Percentiles rank a stretch among this genome's conserved stretches.
These are phyloP conservation scores for Phialophora expanda DNA, from an alignment of 2,329 filamentous ascomycete genomes.

Conservation along the genomic window DNA sequence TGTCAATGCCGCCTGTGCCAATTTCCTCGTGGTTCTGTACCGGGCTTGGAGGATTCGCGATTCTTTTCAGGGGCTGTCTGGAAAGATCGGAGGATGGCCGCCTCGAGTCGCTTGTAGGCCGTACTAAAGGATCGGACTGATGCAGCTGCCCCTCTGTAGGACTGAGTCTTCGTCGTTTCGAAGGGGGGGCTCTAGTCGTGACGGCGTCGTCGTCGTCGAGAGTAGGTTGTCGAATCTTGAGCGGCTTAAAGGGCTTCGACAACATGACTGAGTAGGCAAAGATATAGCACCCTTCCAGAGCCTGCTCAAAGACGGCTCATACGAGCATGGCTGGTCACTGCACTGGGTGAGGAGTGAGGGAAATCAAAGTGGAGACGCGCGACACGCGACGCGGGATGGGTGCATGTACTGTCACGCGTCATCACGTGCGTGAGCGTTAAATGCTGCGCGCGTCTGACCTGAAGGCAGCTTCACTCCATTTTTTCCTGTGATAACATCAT, in stretches of 20 bases:
- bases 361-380: not conserved
- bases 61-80: constrained; percentile 32
- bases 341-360: not conserved
- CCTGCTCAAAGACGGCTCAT: not conserved
- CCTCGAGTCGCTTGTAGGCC: not conserved
- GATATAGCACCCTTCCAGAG: not conserved
- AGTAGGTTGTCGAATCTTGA: constrained; percentile 47
- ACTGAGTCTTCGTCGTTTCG: constrained; percentile 48
- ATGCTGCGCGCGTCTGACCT: too few relatives aligned
- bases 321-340: not conserved
- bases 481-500: too few relatives aligned
- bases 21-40: constrained; percentile 38
- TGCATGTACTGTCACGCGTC: not conserved
- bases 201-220: constrained; percentile 15
- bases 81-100: not conserved
- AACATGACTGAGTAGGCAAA: constrained; percentile 43
- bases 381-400: not conserved
- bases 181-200: constrained; percentile 35
- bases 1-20: constrained; percentile 26
- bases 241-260: constrained; percentile 54
- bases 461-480: too few relatives aligned
- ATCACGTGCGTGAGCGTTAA: not conserved
- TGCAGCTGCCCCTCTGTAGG: constrained; percentile 10
- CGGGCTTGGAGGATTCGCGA: constrained; percentile 44
- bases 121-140: not conserved